Evolutionary conservation across 441 rosid genomes (phyloP).

Genomic region (Gossypium aridum): DNA sequence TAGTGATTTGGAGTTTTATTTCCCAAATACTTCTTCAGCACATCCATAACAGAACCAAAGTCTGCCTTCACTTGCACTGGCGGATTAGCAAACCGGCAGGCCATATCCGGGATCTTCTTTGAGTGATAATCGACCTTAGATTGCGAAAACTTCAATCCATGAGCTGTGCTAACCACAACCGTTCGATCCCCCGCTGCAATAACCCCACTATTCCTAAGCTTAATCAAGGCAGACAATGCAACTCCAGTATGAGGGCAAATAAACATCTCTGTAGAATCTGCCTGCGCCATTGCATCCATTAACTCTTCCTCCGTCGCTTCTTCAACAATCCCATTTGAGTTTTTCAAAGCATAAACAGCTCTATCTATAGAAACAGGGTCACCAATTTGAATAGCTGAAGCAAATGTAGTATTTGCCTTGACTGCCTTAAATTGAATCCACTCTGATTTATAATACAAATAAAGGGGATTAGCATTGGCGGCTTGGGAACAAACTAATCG

Average conservation of each 20-base stretch:
- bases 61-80: conserved; percentile 56
- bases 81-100: conserved; percentile 50
- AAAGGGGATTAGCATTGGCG: background rate
- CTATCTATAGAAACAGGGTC: background rate
- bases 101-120: conserved; percentile 48
- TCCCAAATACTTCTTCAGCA: conserved; percentile 27
- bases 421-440: conserved; percentile 1
- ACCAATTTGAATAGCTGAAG: background rate
- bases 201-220: conserved; percentile 57
- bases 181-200: conserved; percentile 46
- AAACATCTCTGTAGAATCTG: conserved; percentile 70
- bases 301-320: background rate
- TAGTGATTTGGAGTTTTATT: conserved; percentile 26
- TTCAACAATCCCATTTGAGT: background rate
- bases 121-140: conserved; percentile 63
- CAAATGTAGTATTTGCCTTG: conserved; percentile 2
- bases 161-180: conserved; percentile 67
- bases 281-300: conserved; percentile 13
- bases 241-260: conserved; percentile 68
- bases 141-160: conserved; percentile 61
- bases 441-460: background rate
- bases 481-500: background rate
- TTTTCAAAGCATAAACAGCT: background rate
- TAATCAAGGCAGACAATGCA: conserved; percentile 51
- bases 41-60: conserved; percentile 8